Base-by-base conservation (phyloP, 2,329 filamentous ascomycete genomes). In the Coniochaeta sp. region DNA sequence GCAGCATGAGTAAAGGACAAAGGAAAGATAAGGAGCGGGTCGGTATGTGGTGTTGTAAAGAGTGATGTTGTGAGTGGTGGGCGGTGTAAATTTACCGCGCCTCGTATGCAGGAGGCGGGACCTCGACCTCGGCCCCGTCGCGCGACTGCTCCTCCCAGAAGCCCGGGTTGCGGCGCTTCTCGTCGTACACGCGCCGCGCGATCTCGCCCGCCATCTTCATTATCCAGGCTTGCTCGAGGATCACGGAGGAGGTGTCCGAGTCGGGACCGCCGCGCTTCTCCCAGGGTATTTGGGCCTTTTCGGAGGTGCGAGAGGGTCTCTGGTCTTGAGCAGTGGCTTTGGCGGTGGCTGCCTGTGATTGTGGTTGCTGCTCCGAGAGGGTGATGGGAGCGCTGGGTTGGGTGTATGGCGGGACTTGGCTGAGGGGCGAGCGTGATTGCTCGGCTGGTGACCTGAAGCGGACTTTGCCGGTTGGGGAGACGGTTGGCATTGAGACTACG, bases 151-250 rank as follows among this genome's bases (percentile, higher is more conserved):
- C 78, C 38, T 76, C 71, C 77, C 77, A 81, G 49, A 77, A 71
- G 5, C 67, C 67, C 24, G 73, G 70, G 50, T 78, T 73, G 31
- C 75, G 72, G 51, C 76, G 73, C 70, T 96, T 94, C 70, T 96
- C 89, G 59, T 96, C 89, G 58, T 92, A 89, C 57, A 95, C 90
- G 52, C 89, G 86, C 49, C 85, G 77, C 31, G 91, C 90, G 61
- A 97, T 92, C 68, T 97, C 94, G 57, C 85, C 86, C 5, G 92
- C 91, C 82, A 99, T 94, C 73, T 96, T 94, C 73, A 86, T 83
- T 70, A 94, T 87, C 87, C 89, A 94, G 3, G 88, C 89, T 66
- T 90, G 86, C 65, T 91, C 87, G 24, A 89, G 73, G 48, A 90
- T 88, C 26, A 78, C 75, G 0, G 79, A 79, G 12, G 77, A 75